Base-by-base conservation (phyloP, 2,329 filamentous ascomycete species). In the Microcera coccophila region DNA sequence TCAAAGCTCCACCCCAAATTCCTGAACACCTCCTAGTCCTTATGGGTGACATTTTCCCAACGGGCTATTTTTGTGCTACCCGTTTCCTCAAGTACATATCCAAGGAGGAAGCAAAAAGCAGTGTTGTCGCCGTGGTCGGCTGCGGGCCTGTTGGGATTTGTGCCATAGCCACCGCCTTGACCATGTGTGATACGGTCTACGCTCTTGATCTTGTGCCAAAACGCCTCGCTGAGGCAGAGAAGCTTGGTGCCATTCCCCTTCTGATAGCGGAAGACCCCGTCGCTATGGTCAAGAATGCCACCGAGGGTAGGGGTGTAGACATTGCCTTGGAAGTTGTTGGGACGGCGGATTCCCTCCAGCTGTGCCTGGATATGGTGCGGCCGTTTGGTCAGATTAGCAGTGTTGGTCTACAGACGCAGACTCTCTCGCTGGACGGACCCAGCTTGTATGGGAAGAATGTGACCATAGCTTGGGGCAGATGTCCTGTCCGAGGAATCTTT, bases 1-100 rank as follows among this genome's bases (percentile, higher is more conserved):
- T 43, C 5, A 16, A 15, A n/a, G 37, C 19, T 9, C 18, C 28
- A 5, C 2, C 10, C 22, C 29, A 38, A 11, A 33, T 47, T 14
- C 38, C 41, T 2, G 38, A 44, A 15, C 28, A 47, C 12, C 40
- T 47, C 38, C 29, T 47, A 7, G 38, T 47, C 15, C 22, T 47
- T 17, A 47, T 47, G 45, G 38, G 32, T 16, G 45, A 47, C 14
- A 44, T 47, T 15, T 44, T 47, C 17, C 45, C 45, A 5, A 47
- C 45, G 3, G 45, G 45, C 3, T 47, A 47, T 36, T 47, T 10
- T 15, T 8, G 8, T 17, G 29, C 29, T 17, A 32, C 15, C 7
- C 29, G 29, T 26, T 26, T 7, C 12, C 12, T 26, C 22, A 26
- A 26, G 7, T 26, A 7, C 7, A 7, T 12, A 26, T 7, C 22